A percentile compares a stretch with the other conserved stretches of the same genome.
Conservation (phyloP, 345 rosid genomes). For the Populus euphratica region DNA sequence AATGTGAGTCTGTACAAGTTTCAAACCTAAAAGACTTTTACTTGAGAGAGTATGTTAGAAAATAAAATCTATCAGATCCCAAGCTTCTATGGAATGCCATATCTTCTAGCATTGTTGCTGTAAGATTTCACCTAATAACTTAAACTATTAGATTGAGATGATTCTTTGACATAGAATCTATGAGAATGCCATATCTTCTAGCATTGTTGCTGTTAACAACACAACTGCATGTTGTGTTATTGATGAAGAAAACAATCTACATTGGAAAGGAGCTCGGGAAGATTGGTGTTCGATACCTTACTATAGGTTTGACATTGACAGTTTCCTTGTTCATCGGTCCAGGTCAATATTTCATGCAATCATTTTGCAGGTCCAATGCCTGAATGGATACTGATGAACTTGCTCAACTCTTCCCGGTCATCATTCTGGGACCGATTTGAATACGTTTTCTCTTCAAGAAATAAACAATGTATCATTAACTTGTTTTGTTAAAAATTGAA, state of each 20-base stretch:
- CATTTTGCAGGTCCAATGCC: slow-evolving; percentile 69
- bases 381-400: slow-evolving; percentile 20
- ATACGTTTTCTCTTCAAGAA: too few relatives aligned
- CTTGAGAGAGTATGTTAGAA: too few relatives aligned
- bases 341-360: slow-evolving; percentile 55
- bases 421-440: slow-evolving; percentile 33
- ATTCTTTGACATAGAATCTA: too few relatives aligned
- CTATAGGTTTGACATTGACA: not conserved
- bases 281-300: not conserved
- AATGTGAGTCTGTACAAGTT: too few relatives aligned
- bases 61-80: too few relatives aligned
- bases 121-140: too few relatives aligned
- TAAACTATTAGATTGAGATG: too few relatives aligned
- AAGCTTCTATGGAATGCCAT: too few relatives aligned
- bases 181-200: not conserved
- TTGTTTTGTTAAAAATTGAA: too few relatives aligned
- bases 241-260: not conserved
- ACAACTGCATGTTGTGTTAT: not conserved
- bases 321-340: slow-evolving; percentile 24
- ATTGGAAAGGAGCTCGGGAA: not conserved
- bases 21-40: too few relatives aligned
- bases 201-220: not conserved
- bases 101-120: too few relatives aligned
- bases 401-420: slow-evolving; percentile 36
- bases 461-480: not conserved